Conservation (phyloP, 2,329 filamentous ascomycete genomes). For the Incumbomyces lentus region DNA sequence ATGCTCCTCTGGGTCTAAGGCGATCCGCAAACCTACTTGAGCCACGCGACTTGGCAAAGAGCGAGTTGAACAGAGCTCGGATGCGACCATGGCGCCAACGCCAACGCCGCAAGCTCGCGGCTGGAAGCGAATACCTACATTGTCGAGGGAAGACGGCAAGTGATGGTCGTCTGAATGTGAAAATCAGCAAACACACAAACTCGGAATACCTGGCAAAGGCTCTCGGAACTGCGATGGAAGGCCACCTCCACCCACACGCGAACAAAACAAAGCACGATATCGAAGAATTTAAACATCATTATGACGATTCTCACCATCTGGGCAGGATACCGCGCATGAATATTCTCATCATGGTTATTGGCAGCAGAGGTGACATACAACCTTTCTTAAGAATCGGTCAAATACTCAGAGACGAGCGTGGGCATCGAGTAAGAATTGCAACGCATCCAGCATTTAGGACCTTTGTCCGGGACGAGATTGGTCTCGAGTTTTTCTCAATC, state of each 20-base stretch:
- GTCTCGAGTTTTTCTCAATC: slow-evolving; percentile 69
- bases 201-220: slow-evolving; percentile 65
- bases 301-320: slow-evolving; percentile 18
- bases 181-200: slow-evolving; percentile 58
- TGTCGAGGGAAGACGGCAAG: slow-evolving; percentile 47
- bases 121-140: slow-evolving; percentile 17
- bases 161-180: slow-evolving; percentile 63
- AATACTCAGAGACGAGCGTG: slow-evolving; percentile 58
- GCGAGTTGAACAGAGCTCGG: slow-evolving; percentile 15
- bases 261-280: slow-evolving; percentile 19
- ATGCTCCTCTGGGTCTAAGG: neutral
- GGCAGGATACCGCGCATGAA: slow-evolving; percentile 49
- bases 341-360: slow-evolving; percentile 76
- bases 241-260: slow-evolving; percentile 37
- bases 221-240: slow-evolving; percentile 53
- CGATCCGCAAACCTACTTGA: slow-evolving; percentile 9
- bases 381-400: slow-evolving; percentile 68
- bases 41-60: slow-evolving; percentile 9
- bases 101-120: neutral
- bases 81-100: slow-evolving; percentile 6
- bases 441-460: slow-evolving; percentile 69
- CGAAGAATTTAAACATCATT: slow-evolving; percentile 12
- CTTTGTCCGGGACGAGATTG: slow-evolving; percentile 61
- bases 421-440: slow-evolving; percentile 66
- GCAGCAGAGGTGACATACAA: slow-evolving; percentile 68